phyloP scores from a whole-genome alignment of 805 yeast genomes.

The Starmerella geochares region DNA sequence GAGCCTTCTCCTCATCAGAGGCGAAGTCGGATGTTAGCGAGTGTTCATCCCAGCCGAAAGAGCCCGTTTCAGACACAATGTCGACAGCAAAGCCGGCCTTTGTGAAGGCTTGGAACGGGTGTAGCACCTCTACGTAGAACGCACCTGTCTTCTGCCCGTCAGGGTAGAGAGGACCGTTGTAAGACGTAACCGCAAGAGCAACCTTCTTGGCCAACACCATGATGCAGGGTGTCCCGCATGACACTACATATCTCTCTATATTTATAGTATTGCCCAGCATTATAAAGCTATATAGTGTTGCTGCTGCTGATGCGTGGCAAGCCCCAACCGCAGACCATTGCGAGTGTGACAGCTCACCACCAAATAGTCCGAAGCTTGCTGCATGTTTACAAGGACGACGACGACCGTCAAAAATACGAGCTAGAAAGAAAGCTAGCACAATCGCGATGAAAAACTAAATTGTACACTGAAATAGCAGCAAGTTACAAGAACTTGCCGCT shows the following conservation, averaged over 20 bases:
- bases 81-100: slow-evolving; percentile 45
- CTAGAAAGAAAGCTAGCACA: not conserved
- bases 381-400: too few relatives aligned
- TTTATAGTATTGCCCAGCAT: too few relatives aligned
- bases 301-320: too few relatives aligned
- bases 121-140: slow-evolving; percentile 48
- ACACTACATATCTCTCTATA: not conserved
- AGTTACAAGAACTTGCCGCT: not conserved
- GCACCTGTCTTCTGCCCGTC: slow-evolving; percentile 56
- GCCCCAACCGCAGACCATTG: too few relatives aligned
- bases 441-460: not conserved
- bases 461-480: not conserved
- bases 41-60: slow-evolving; percentile 48
- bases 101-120: slow-evolving; percentile 44
- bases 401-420: not conserved
- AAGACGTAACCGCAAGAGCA: slow-evolving; percentile 23
- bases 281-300: too few relatives aligned
- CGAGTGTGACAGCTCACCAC: too few relatives aligned
- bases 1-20: slow-evolving; percentile 38
- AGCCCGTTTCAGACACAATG: slow-evolving; percentile 51
- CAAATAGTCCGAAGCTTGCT: too few relatives aligned
- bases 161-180: slow-evolving; percentile 38
- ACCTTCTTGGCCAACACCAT: slow-evolving; percentile 21
- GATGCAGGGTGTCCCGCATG: not conserved
- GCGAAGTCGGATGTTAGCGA: slow-evolving; percentile 38